A percentile compares a stretch with the other conserved stretches of the same genome.
Conservation (phyloP, 805 yeast genomes). For the Lipomyces yamanashiensis region DNA sequence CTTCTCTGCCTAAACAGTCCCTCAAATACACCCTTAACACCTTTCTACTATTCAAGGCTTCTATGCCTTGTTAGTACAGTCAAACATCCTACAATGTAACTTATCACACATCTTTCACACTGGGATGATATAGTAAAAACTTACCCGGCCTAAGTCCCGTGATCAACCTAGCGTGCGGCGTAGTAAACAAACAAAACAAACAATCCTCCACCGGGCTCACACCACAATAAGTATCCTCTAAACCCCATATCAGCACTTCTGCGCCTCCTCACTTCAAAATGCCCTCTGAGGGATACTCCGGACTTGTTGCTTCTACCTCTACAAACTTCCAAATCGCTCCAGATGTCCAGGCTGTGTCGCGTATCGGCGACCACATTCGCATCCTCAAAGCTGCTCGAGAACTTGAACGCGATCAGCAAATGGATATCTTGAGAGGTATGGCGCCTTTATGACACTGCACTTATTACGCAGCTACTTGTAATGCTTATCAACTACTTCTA, state of each 20-base stretch:
- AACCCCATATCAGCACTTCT: not conserved
- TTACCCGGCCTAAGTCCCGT: not conserved
- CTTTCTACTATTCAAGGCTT: too few species aligned
- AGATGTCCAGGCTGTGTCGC: constrained; percentile 32
- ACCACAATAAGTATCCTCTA: not conserved
- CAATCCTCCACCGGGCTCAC: not conserved
- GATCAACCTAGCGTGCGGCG: constrained; percentile 2
- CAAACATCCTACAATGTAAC: too few species aligned
- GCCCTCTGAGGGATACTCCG: not conserved
- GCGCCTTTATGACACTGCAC: too few species aligned
- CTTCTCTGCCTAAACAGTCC: too few species aligned
- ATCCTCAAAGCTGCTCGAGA: constrained; percentile 34
- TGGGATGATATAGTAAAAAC: not conserved
- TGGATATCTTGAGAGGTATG: constrained; percentile 30
- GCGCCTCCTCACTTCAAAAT: not conserved
- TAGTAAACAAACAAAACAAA: constrained; percentile 13
- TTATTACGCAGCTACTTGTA: too few species aligned
- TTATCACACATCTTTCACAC: too few species aligned
- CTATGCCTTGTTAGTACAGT: too few species aligned
- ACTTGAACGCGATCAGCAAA: constrained; percentile 31
- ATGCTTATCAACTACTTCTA: not conserved
- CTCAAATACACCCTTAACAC: too few species aligned
- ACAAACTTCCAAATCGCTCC: constrained; percentile 30
- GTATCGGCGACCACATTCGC: constrained; percentile 33
- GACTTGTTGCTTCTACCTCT: constrained; percentile 25